Conservation (phyloP, 768 basidiomycete species). For the Hygrocybe punicea region DNA sequence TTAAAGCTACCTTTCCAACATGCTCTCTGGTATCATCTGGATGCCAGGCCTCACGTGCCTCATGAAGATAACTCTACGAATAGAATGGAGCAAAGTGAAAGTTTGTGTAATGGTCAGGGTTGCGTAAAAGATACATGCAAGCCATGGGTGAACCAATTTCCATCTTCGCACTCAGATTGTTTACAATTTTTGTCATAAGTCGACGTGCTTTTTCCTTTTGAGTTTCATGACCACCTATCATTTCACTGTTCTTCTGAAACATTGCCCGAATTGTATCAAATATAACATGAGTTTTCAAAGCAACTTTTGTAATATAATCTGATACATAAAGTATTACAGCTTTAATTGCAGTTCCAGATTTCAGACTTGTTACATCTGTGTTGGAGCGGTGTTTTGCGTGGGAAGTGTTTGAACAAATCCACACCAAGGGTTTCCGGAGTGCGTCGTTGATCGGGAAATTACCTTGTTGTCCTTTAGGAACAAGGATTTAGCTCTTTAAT, state of each 20-base stretch:
- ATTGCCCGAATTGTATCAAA: conserved; percentile 28
- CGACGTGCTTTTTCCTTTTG: conserved; percentile 16
- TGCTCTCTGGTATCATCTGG: conserved; percentile 5
- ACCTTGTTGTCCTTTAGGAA: no score
- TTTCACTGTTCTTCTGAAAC: conserved; percentile 22
- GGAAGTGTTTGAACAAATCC: no score
- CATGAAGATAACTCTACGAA: conserved; percentile 14
- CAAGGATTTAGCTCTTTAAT: no score
- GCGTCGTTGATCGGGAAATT: no score
- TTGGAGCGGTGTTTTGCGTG: no score
- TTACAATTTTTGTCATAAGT: conserved; percentile 29
- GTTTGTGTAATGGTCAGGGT: conserved; percentile 33
- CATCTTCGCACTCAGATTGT: conserved; percentile 24
- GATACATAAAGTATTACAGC: conserved; percentile 33
- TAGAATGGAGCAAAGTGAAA: conserved; percentile 23
- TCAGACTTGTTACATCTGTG: conserved; percentile 33
- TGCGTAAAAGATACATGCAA: conserved; percentile 22
- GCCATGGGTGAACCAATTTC: conserved; percentile 33
- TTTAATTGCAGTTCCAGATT: conserved; percentile 37
- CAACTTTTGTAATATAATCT: conserved; percentile 38
- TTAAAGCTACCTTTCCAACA: conserved; percentile 19
- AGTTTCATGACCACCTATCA: conserved; percentile 9
- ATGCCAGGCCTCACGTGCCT: conserved; percentile 14
- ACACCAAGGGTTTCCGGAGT: no score
- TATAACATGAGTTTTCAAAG: conserved; percentile 33